Base-by-base conservation (phyloP, 345 rosid species). In the Sapria himalayana region DNA sequence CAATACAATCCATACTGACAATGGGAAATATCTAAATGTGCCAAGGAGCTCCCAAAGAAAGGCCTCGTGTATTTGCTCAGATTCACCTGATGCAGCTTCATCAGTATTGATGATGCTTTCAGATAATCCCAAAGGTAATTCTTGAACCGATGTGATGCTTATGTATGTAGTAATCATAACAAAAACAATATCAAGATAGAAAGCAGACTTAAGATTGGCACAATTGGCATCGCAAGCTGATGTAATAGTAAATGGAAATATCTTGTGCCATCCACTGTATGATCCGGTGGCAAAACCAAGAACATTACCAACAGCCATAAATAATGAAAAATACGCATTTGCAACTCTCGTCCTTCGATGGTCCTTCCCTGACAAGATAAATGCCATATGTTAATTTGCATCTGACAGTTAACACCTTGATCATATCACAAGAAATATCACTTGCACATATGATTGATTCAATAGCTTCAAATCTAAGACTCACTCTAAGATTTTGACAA, bases 281-380 rank as follows among this genome's bases (percentile, higher is more conserved):
- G 95, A 40, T 50, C 94, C 93, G 41, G 95, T 72, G 50, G 98
- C 94, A 58, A 62, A 89, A 29, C 94, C 94, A 69, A 89, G 81
- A 62, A 82, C 34, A 55, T 79, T 89, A 24, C 98, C 93, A 37
- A 89, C 51, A 36, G 98, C 91, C 98, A 76, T 89, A 56, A 72
- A 89, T 17, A 89, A 62, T 16, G 93, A 82, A 62, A 82, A 82
- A 75, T 76, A 89, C 36, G 91, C 93, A 56, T 79, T 79, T 48
- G 99, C 95, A 46, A 84, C 99, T 52, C 92, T 55, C 19, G 84
- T 84, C 57, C 86, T 76, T 9, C 92, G 70, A 40, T 77, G 81
- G 51, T 89, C 95, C 65, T 74, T 79, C 46, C 73, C 93, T 89
- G 66, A 52, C 52, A 63, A 22, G 29, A 57, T 51, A 62, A 24